Base-by-base conservation (phyloP, 345 rosid species). In the Alliaria petiolata region DNA sequence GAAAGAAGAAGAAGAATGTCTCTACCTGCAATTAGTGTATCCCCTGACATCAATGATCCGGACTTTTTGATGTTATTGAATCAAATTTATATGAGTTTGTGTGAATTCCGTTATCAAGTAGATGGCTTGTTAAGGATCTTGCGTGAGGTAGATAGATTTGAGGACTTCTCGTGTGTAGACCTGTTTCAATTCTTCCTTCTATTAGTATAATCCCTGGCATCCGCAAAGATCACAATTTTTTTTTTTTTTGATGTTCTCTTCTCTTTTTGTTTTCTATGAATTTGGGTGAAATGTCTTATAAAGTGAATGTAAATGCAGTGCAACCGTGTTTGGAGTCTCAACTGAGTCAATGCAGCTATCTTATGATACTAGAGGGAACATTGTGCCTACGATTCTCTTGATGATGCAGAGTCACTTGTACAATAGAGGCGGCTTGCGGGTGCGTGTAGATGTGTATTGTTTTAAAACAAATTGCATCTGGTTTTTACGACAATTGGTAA, bases 321-420 rank as follows among this genome's bases (percentile, higher is more conserved):
- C 93, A n/a, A 89, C 76, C 38, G 99, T 95, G 62, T 95, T 95
- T 63, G 98, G 99, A 14, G 99, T 95, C 49, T 95, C 99, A 1
- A 91, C 99, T 0, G 93, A 95, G 67, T 91, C 98, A 68, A 91
- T 91, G 99, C 99, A 95, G 70, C 95, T 95, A 31, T 91, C 97
- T 55, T 88, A 81, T 54, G 99, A 95, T 70, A 76, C 84, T 19
- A 84, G 98, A 76, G 98, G 99, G 52, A 95, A 91, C 53, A 81
- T 93, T 14, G 97, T 95, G 55, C 99, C 99, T 46, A 91, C 93
- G 0, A 89, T 91, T 68, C 88, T 95, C 72, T 84, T 95, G 75
- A 79, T 88, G 81, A 85, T 95, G 98, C 99, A 95, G 81, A 85
- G 90, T 75, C 96, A 88, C 67, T 81, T 91, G 77, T 95, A 91